Conservation (phyloP, 2,329 filamentous ascomycete genomes). For the Cercospora sp. region DNA sequence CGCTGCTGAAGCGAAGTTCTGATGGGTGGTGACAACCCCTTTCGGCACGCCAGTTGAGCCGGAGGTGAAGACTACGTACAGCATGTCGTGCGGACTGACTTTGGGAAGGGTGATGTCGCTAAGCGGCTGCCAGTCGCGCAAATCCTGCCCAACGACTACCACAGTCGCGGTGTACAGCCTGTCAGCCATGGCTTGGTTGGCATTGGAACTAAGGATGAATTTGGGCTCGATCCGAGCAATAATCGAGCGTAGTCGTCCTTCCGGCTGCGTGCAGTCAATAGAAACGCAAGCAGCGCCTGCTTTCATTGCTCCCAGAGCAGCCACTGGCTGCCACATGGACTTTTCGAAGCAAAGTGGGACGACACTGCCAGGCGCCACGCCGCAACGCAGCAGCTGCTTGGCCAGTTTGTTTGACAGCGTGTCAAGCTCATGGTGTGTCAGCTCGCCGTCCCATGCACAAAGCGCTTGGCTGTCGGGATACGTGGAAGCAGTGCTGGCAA, state of each 20-base stretch:
- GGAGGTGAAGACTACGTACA: constrained; percentile 22
- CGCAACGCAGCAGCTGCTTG: neutral
- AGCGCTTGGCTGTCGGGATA: constrained; percentile 8
- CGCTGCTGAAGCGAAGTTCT: constrained; percentile 11
- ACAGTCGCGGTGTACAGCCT: neutral
- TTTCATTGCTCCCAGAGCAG: constrained; percentile 35
- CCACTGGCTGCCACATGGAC: constrained; percentile 32
- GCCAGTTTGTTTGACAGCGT: constrained; percentile 18
- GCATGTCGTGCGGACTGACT: constrained; percentile 1
- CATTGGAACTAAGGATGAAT: constrained; percentile 8
- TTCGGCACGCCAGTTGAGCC: constrained; percentile 25
- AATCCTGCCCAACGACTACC: neutral
- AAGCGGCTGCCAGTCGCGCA: neutral
- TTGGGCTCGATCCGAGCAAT: constrained; percentile 29
- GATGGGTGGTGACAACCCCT: constrained; percentile 18
- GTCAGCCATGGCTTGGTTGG: neutral
- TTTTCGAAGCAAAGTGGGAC: constrained; percentile 35
- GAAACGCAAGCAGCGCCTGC: constrained; percentile 34
- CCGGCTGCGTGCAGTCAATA: constrained; percentile 22
- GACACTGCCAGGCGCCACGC: constrained; percentile 6
- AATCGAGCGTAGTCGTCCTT: constrained; percentile 33
- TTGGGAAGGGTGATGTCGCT: neutral
- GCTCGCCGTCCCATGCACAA: constrained; percentile 32
- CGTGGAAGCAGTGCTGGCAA: neutral
- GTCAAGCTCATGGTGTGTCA: constrained; percentile 33